A percentile compares a stretch with the other conserved stretches of the same genome.
Evolutionary conservation across 2,329 filamentous ascomycete species (phyloP).

Genomic region (Penicillium freii): DNA sequence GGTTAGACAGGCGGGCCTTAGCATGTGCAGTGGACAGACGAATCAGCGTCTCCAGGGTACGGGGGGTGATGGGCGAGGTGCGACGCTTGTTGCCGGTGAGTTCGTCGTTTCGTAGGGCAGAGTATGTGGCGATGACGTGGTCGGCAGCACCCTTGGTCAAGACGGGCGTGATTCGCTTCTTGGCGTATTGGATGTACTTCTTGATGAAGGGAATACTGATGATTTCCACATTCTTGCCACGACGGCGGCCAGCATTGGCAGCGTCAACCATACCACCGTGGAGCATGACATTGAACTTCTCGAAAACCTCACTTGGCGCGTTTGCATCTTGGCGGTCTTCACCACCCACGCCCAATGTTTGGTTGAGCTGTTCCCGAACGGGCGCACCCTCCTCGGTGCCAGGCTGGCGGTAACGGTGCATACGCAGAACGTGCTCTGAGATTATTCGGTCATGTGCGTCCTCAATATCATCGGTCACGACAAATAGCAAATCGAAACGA

Average conservation of each 20-base stretch:
- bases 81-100: constrained; percentile 90
- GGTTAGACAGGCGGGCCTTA: constrained; percentile 81
- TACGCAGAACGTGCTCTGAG: constrained; percentile 93
- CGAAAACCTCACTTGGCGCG: constrained; percentile 82
- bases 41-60: constrained; percentile 97
- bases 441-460: constrained; percentile 86
- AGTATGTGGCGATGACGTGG: constrained; percentile 87
- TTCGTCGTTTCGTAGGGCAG: constrained; percentile 90
- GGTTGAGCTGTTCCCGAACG: constrained; percentile 80
- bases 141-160: constrained; percentile 89
- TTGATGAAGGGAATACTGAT: constrained; percentile 98
- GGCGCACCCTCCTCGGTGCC: constrained; percentile 93
- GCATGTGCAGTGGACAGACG: constrained; percentile 95
- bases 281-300: constrained; percentile 95
- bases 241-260: constrained; percentile 64
- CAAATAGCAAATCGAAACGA: constrained; percentile 96
- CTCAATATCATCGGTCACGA: constrained; percentile 97
- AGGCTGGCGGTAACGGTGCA: constrained; percentile 92
- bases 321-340: constrained; percentile 70
- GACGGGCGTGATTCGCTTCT: constrained; percentile 83
- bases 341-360: constrained; percentile 82
- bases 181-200: constrained; percentile 99
- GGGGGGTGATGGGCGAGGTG: constrained; percentile 92
- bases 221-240: constrained; percentile 77
- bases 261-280: constrained; percentile 79